Conservation (phyloP, 2,329 filamentous ascomycete species). For the Keithomyces neogunnii region DNA sequence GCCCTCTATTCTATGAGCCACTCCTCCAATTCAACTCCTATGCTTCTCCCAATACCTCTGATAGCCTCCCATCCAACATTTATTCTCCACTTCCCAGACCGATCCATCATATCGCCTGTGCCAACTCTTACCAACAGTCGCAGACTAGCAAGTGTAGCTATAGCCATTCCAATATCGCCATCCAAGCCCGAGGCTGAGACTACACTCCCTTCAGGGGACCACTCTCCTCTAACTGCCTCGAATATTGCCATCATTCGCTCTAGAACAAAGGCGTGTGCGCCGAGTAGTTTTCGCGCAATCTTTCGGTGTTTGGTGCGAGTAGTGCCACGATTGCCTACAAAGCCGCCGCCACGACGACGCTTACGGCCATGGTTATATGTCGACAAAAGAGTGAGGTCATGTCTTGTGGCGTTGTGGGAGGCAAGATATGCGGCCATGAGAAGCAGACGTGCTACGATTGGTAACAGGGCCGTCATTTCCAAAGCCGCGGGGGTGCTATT, state of each 20-base stretch:
- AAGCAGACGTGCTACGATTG: constrained; percentile 64
- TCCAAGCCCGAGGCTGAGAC: constrained; percentile 31
- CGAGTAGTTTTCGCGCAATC: constrained; percentile 68
- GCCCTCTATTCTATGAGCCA: constrained; percentile 55
- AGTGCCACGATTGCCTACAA: constrained; percentile 21
- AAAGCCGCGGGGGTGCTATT: constrained; percentile 12
- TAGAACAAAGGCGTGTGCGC: constrained; percentile 67
- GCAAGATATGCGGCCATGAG: constrained; percentile 73
- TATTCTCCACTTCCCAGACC: constrained; percentile 66
- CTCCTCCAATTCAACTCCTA: constrained; percentile 73
- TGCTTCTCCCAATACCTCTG: constrained; percentile 58
- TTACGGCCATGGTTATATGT: constrained; percentile 51
- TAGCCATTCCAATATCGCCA: constrained; percentile 51
- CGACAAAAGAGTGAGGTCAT: constrained; percentile 68
- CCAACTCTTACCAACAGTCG: constrained; percentile 59
- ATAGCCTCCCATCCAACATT: constrained; percentile 74
- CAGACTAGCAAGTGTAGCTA: constrained; percentile 66
- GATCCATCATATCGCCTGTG: constrained; percentile 56
- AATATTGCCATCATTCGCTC: constrained; percentile 76
- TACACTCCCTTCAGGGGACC: constrained; percentile 27
- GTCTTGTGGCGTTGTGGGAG: constrained; percentile 68
- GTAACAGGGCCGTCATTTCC: constrained; percentile 51
- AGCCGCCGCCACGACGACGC: constrained; percentile 40
- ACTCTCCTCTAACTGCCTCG: constrained; percentile 53
- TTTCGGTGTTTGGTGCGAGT: constrained; percentile 51